Base-by-base conservation (phyloP, 2,329 filamentous ascomycete genomes). In the Fusarium denticulatum region DNA sequence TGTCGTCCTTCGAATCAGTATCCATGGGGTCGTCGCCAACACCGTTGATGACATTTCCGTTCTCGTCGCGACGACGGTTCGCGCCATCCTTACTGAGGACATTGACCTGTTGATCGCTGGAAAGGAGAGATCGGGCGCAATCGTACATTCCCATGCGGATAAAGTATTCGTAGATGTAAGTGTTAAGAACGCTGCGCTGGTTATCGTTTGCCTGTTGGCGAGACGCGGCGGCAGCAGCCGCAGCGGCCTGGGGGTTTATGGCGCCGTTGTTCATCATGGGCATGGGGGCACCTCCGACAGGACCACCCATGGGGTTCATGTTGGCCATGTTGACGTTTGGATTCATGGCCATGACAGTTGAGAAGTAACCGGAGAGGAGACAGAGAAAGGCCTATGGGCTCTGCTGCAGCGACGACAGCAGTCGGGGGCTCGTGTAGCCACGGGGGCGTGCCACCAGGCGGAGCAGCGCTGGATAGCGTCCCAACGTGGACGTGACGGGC, bases 81-180 rank as follows among this genome's bases (percentile, higher is more conserved):
- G 92, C 90, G 77, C 90, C 93, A 63, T 92, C 91, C 79, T 93
- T 93, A 9, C 34, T 26, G 62, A 87, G 84, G 49, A 91, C 85
- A 77, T 91, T 93, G 72, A 94, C 85, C 67, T 88, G 90, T 79
- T 92, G 88, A 73, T 93, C 89, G 81, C 88, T 88, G 49, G 88
- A 87, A 63, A 94, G 84, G 68, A 97, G 87, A 55, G 91, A 88
- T 76, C 94, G 91, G 74, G 96, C 96, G 80, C 93, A 92, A 74
- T 96, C 93, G 80, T 89, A 92, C 88, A 97, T 94, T 76, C 91
- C 89, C 81, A 94, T 93, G 79, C 93, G 94, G 75, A 98, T 86
- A 74, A 98, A 96, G 82, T 96, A 96, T 80, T 96, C 94, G 87
- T 96, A 96, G 75, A 96, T 96, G 82, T 95, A 95, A 26, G 94